phyloP scores from a whole-genome alignment of 1,284 basidiomycete genomes.

The Cystobasidium pallidum region DNA sequence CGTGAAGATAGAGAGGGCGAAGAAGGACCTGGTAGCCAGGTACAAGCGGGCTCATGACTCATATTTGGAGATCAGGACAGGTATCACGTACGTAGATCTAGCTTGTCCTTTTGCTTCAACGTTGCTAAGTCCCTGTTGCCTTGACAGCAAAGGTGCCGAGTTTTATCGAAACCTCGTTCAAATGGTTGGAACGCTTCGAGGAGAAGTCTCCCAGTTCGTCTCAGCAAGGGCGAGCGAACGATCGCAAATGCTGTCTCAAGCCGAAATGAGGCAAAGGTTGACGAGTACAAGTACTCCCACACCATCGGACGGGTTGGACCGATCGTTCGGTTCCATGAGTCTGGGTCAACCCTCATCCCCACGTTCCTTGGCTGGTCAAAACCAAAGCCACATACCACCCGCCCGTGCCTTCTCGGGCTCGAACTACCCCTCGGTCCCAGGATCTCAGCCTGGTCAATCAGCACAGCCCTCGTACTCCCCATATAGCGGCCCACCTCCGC shows the following conservation, averaged over 20 bases:
- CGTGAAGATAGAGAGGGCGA: conserved; percentile 74
- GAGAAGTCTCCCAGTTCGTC: conserved; percentile 69
- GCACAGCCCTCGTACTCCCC: conserved; percentile 43
- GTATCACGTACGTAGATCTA: conserved; percentile 67
- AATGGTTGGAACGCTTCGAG: conserved; percentile 66
- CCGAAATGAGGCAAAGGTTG: conserved; percentile 71
- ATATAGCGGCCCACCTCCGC: conserved; percentile 46
- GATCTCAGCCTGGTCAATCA: conserved; percentile 4
- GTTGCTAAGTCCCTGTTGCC: too few relatives aligned
- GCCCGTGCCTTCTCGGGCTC: conserved; percentile 11
- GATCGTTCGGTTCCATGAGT: conserved; percentile 46
- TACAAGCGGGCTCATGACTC: conserved; percentile 76
- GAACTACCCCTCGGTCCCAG: conserved; percentile 18
- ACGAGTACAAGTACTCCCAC: conserved; percentile 51
- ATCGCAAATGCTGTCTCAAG: conserved; percentile 67
- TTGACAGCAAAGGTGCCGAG: conserved; percentile 73
- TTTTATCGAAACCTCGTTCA: conserved; percentile 85
- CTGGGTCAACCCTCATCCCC: conserved; percentile 41
- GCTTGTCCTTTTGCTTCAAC: background rate
- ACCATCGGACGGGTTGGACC: conserved; percentile 47
- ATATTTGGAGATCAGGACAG: conserved; percentile 84
- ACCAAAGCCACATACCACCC: conserved; percentile 47
- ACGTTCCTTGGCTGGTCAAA: conserved; percentile 44
- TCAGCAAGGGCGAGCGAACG: conserved; percentile 71
- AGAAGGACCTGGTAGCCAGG: conserved; percentile 71